Conservation (phyloP, 2,329 filamentous ascomycete species). For the Arthrinium phaeospermum region DNA sequence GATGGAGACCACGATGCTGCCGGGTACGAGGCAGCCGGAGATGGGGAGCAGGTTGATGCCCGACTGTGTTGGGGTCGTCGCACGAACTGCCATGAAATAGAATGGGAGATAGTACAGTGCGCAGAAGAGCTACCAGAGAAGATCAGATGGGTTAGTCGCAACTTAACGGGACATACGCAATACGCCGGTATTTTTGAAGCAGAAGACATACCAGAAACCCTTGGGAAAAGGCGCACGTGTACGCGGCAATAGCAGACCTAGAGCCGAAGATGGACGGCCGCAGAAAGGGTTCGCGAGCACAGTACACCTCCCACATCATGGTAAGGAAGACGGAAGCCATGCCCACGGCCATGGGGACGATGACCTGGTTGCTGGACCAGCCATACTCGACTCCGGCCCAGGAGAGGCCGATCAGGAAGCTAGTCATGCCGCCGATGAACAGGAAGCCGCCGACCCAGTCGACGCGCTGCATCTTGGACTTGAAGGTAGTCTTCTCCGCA, state of each 20-base stretch:
- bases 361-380: conserved; percentile 46
- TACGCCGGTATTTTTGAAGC: neutral
- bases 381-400: conserved; percentile 47
- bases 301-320: conserved; percentile 30
- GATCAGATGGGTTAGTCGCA: neutral
- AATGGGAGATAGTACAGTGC: conserved; percentile 21
- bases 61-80: conserved; percentile 2
- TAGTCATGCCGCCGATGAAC: conserved; percentile 52
- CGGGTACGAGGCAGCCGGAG: conserved; percentile 9
- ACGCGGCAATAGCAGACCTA: conserved; percentile 18
- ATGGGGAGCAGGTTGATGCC: conserved; percentile 19
- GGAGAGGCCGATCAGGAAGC: conserved; percentile 55
- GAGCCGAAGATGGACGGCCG: conserved; percentile 8
- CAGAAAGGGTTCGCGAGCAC: conserved; percentile 23
- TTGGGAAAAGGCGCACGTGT: conserved; percentile 20
- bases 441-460: conserved; percentile 57
- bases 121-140: conserved; percentile 3
- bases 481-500: conserved; percentile 3
- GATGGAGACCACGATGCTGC: conserved; percentile 17
- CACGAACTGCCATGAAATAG: conserved; percentile 20
- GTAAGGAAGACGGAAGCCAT: conserved; percentile 27
- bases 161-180: too few species aligned
- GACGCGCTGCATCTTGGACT: conserved; percentile 33
- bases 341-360: conserved; percentile 27
- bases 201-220: conserved; percentile 20